Base-by-base conservation (phyloP, 257 asterid species). In the Hygrophila difformis region DNA sequence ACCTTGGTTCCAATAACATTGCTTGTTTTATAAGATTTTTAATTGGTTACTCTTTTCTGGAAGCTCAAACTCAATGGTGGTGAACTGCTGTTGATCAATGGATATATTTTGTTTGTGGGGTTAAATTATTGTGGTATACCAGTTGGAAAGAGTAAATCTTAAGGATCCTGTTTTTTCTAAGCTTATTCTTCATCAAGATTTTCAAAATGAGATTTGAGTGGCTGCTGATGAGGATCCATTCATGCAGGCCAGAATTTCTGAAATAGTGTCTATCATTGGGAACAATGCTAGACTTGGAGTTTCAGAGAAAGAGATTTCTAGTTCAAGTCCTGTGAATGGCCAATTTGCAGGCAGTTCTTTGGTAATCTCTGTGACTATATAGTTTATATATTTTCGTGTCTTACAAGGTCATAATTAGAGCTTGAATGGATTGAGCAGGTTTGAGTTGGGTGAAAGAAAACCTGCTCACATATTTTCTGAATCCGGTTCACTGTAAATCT, bases 171-270 rank as follows among this genome's bases (percentile, higher is more conserved):
- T n/a, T n/a, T n/a, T n/a, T 17, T 44, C 39, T 41, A n/a, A 20
- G 48, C 50, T 34, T 50, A 13, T 33, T 51, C 43, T 9, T 39
- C 40, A 39, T 50, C 45, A 39, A 17, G 14, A 22, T 42, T n/a
- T 35, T 46, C 47, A 50, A 34, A 49, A 23, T 54, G 42, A 44
- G 41, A 52, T 18, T 41, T 45, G 56, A 13, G 55, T 57, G 44
- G 47, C 66, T 12, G 28, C 63, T 71, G 19, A 65, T 51, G 8
- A 56, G 54, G 47, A 48, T 35, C 43, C 47, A 47, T 60, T 64
- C 39, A 59, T 56, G 64, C 94, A 89, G 98, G 85, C 91, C 51
- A 82, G 69, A 60, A 75, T 82, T 42, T 76, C 72, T 55, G 85
- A 85, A 52, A 21, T 85, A 52, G 62, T 75, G 72, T 55, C 73